Evolutionary conservation across 768 basidiomycete species (phyloP).

Genomic region (Boletales sp.): DNA sequence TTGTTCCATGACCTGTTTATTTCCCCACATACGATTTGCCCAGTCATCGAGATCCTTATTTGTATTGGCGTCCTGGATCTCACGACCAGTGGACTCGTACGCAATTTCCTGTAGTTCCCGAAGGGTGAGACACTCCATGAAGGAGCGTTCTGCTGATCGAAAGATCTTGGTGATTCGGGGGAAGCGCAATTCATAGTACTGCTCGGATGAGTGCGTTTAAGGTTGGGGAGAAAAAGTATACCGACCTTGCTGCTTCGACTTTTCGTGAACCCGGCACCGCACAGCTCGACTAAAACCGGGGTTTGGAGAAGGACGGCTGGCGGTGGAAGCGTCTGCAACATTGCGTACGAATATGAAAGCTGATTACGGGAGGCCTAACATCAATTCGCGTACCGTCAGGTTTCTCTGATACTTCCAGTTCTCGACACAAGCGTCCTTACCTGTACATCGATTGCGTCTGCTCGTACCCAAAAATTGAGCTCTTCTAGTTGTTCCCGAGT

Average conservation of each 20-base stretch:
- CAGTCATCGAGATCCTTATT: constrained; percentile 52
- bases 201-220: background rate
- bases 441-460: constrained; percentile 24
- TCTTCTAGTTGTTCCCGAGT: constrained; percentile 64
- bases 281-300: constrained; percentile 70
- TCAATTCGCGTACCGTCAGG: background rate
- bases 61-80: constrained; percentile 30
- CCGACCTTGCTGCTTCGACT: constrained; percentile 53
- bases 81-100: constrained; percentile 49
- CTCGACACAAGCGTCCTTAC: constrained; percentile 6
- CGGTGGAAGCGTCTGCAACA: constrained; percentile 44
- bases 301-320: constrained; percentile 56
- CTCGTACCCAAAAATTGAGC: constrained; percentile 59
- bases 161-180: constrained; percentile 73
- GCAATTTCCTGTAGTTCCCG: constrained; percentile 54
- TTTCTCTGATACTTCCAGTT: background rate
- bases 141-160: constrained; percentile 58
- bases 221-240: background rate
- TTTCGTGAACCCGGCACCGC: constrained; percentile 83
- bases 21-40: constrained; percentile 37
- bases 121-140: constrained; percentile 52
- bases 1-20: constrained; percentile 35
- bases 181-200: constrained; percentile 85
- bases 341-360: constrained; percentile 53
- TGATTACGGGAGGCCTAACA: constrained; percentile 8